Conservation (phyloP, 257 asterid species). For the Solanum appendiculatum region DNA sequence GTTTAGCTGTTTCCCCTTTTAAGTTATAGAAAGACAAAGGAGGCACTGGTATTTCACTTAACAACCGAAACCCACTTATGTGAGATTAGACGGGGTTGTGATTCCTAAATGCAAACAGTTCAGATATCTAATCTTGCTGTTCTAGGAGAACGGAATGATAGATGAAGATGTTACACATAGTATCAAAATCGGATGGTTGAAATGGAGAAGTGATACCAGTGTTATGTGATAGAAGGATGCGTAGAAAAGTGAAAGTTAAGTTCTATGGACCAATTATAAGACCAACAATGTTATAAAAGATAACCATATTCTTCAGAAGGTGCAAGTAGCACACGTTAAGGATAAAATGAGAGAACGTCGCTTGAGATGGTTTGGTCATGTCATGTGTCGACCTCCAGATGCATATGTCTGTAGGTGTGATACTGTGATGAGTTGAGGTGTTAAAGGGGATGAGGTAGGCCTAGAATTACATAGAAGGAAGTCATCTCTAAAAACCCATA, state of each 20-base stretch:
- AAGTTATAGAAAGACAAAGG: not conserved
- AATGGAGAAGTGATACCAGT: not conserved
- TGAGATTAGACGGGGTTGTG: not conserved
- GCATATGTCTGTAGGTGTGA: not conserved
- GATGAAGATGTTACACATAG: not conserved
- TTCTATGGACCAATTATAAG: not conserved
- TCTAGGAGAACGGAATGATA: not conserved
- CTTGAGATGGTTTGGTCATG: not conserved
- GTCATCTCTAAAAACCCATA: not conserved
- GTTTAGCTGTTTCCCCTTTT: not conserved
- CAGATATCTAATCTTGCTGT: not conserved
- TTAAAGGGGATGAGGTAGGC: not conserved
- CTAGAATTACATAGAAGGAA: not conserved
- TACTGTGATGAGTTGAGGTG: not conserved
- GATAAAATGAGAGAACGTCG: not conserved
- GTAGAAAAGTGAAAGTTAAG: not conserved
- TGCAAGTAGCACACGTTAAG: not conserved
- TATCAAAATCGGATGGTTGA: not conserved
- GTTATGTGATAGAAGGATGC: not conserved
- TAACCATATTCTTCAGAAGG: not conserved
- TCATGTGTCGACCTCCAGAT: not conserved
- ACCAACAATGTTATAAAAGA: not conserved
- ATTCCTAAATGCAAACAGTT: not conserved
- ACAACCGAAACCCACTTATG: not conserved
- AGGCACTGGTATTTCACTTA: not conserved